Base-by-base conservation (phyloP, 164 flowering plant species). In the Taxillus chinensis region DNA sequence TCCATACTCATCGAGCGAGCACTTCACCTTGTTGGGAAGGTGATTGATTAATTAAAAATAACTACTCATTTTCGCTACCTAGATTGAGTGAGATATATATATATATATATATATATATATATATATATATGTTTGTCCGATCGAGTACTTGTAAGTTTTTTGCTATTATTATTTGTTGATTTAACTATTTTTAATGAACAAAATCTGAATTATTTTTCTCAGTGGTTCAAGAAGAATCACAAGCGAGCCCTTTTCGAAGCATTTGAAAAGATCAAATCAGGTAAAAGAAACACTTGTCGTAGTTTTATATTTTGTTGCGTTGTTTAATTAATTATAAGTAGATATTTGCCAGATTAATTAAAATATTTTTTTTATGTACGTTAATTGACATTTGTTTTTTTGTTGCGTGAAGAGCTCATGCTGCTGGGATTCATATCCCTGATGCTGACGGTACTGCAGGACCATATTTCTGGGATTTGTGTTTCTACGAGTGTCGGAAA, bases 401-500 rank as follows among this genome's bases (percentile, higher is more conserved):
- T 54, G 11, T 17, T 54, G 39, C 13, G 17, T 61, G 63, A 17
- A 86, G 92, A 82, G 75, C 78, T 86, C 10, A 83, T 86, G 87
- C 82, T 81, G n/a, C 42, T 86, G 75, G 92, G 89, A n/a, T 84
- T 86, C 58, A 77, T 86, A 74, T 86, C 92, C 12, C 58, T 86
- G 65, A 81, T 86, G 6, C 68, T 86, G 9, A 77, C 82, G n/a
- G 76, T 81, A 7, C 17, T 61, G 1, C 77, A 78, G 72, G 71
- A 10, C 5, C 65, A 69, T 0, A 77, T 86, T 50, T 76, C 92
- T 3, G 15, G 61, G 1, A 75, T 84, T 15, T 86, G 92, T 41
- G 63, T 82, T n/a, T 45, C 82, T 0, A 17, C 64, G 52, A 61
- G 48, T 0, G 43, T 77, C 0, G 86, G 74, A 27, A 50, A 62